Evolutionary conservation across 2,329 filamentous ascomycete genomes (phyloP).

Genomic region (Ophiostoma ips): DNA sequence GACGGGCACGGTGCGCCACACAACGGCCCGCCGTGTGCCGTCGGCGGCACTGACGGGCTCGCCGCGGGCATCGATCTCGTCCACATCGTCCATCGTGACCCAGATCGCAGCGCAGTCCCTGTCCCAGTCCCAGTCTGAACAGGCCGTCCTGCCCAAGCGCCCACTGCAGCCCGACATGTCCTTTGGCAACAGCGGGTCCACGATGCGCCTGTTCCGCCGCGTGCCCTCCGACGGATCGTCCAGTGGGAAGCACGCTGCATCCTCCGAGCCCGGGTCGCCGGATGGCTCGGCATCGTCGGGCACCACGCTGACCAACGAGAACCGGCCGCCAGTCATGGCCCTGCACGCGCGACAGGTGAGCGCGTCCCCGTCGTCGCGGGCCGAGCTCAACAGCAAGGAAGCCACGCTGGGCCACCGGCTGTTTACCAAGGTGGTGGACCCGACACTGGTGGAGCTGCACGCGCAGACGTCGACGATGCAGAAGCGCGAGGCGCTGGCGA

Average conservation of each 20-base stretch:
- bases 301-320: slow-evolving; percentile 43
- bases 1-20: slow-evolving; percentile 42
- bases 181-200: slow-evolving; percentile 86
- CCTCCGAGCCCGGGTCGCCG: slow-evolving; percentile 22
- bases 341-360: background rate
- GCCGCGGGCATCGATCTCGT: slow-evolving; percentile 11
- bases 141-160: slow-evolving; percentile 45
- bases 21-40: slow-evolving; percentile 38
- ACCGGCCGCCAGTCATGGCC: slow-evolving; percentile 34
- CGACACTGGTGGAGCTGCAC: slow-evolving; percentile 70
- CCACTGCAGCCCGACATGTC: slow-evolving; percentile 81
- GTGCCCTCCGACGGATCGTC: slow-evolving; percentile 57
- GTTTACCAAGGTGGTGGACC: slow-evolving; percentile 70
- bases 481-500: slow-evolving; percentile 72
- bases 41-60: slow-evolving; percentile 22
- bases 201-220: slow-evolving; percentile 79
- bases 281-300: background rate
- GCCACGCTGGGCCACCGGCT: slow-evolving; percentile 66
- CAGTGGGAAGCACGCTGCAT: slow-evolving; percentile 18
- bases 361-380: slow-evolving; percentile 12
- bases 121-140: slow-evolving; percentile 25
- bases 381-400: slow-evolving; percentile 59
- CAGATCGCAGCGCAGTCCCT: background rate
- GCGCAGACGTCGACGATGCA: slow-evolving; percentile 54
- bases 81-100: background rate